Base-by-base conservation (phyloP, 768 basidiomycete genomes). In the Tricholoma bakamatsutake region DNA sequence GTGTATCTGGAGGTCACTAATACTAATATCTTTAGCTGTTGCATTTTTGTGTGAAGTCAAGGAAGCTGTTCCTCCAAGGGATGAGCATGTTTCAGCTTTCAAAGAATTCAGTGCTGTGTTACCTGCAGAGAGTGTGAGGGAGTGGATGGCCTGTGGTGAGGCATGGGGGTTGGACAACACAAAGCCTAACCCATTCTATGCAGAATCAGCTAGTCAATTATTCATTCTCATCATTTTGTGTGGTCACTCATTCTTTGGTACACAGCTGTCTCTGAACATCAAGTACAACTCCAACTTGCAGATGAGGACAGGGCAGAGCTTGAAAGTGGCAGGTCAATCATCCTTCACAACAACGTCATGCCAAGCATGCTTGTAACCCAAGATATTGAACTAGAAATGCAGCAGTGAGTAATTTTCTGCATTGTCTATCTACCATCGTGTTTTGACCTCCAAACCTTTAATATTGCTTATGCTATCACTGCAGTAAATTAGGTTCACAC, bases 331-430 rank as follows among this genome's bases (percentile, higher is more conserved):
- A 24, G 42, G 12, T 43, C 52, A 2, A 50, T 57, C 13, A 50
- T 50, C 12, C 24, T 43, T 4, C 57, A 61, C 30, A 52, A 59
- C 30, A 54, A 61, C 1, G 34, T 46, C 10, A 33, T 48, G 13
- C 52, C 52, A 12, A 42, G 35, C 28, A 50, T 55, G 21, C 21
- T 24, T 24, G 21, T 24, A 24, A 24, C 21, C 21, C 21, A 24
- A 17, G 60, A 60, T 7, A 17, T 64, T 5, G 54, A 61, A n/a
- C 31, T 64, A 11, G 63, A 64, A 53, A 59, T 49, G 18, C 35
- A 57, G 30, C 63, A 64, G 60, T 52, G 15, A 54, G 49, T 40
- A 2, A 18, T 35, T 33, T 13, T 13, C 7, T 13, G 13, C n/a
- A 1, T 24, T 5, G 37, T 39, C 11, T 5, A 9, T 8, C 9